Evolutionary conservation across 768 basidiomycete genomes (phyloP), one percentile per base, ranked within the genome.

Genomic region (Boletus reticulatus): DNA sequence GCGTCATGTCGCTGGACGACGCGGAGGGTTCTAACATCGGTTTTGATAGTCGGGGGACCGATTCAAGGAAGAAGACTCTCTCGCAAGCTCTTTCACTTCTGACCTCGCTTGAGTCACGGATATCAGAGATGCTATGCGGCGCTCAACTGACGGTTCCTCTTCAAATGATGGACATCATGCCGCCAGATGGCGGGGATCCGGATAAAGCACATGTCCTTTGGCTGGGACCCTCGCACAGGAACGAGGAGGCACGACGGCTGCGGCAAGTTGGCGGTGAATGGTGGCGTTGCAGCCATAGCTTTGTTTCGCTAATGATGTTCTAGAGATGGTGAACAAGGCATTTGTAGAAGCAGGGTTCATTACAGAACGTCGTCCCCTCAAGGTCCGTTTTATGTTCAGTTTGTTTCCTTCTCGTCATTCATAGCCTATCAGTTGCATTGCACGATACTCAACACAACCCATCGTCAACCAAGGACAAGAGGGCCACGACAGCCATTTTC

Each of bases 1-100:
- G 88, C 1, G 87, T 89, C 1, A 87, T 92, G 85, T 71, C 80
- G 0, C 82, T 90, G 34, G 67, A 70, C 8, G 59, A 66, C 17
- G 62, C 73, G 1, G 47, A 43, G 32, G 10, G n/a, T 24, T 45
- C 54, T 1, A 42, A 19, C 7, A 6, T 17, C 13, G 9, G 13
- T 6, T 41, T 14, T 5, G 56, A 48, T 27, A 48, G 46, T 32
- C 57, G 37, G 19, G 24, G 34, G 19, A 43, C 12, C 3, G 7
- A 39, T 6, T n/a, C 62, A 22, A 43, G 43, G 29, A 29, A 29
- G 4, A 67, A 51, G 47, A 79, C 80, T 0, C 62, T 82, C 9
- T 31, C 67, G 0, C 68, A 67, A 4, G 83, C 82, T 0, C 72
- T 83, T 9, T 62, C 67, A 8, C 74, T 84, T 32, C 68, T 85